These are phyloP conservation scores for Tetrahymena elliotti DNA, from an alignment of 73 alveolate genomes.

Conservation along the genomic window DNA sequence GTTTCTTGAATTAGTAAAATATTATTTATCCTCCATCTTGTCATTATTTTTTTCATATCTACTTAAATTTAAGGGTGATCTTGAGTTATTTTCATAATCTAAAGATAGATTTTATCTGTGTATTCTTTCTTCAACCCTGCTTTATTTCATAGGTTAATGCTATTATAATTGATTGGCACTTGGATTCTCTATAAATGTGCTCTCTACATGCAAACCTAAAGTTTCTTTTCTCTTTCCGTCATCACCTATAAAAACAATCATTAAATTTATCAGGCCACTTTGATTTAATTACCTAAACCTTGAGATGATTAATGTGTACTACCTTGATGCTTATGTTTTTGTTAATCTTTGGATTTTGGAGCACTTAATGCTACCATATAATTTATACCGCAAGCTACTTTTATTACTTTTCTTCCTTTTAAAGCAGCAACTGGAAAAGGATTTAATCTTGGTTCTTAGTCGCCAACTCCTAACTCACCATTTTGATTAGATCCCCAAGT, in stretches of 20 bases:
- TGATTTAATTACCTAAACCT: neutral
- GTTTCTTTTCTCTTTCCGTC: neutral
- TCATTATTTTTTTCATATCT: neutral
- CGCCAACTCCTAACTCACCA: conserved; percentile 52
- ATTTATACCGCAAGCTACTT: conserved; percentile 31
- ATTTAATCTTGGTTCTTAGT: conserved; percentile 1
- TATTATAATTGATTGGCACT: neutral
- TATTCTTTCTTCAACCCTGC: neutral
- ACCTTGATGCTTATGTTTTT: neutral
- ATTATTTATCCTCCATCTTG: neutral
- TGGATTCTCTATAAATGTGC: neutral
- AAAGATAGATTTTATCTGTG: neutral
- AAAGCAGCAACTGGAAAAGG: conserved; percentile 31
- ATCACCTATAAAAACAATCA: neutral
- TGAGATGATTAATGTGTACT: neutral
- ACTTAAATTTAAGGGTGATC: neutral
- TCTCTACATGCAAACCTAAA: neutral
- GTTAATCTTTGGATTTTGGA: neutral
- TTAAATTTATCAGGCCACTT: neutral
- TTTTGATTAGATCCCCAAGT: conserved; percentile 44
- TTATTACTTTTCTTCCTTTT: conserved; percentile 14
- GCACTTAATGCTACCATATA: conserved; percentile 16
- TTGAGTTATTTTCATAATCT: neutral
- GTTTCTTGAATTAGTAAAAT: neutral
- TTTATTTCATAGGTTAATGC: neutral